Evolutionary conservation across 306 rosid genomes (phyloP).

Genomic region (Vigna reflexopilosa): DNA sequence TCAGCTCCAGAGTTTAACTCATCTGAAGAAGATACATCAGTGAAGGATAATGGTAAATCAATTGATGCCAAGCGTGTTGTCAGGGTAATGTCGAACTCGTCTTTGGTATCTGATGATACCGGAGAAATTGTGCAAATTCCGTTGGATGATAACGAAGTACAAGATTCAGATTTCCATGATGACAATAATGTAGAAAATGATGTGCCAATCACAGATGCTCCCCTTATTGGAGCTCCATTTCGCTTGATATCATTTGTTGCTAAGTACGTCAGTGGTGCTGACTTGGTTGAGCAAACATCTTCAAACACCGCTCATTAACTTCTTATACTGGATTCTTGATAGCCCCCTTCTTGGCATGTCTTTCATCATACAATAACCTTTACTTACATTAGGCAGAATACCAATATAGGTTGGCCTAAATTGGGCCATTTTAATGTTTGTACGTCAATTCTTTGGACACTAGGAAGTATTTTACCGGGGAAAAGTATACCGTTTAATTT

Average conservation of each 20-base stretch:
- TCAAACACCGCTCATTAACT: slow-evolving; percentile 46
- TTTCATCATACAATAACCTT: slow-evolving; percentile 26
- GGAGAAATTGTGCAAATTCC: slow-evolving; percentile 81
- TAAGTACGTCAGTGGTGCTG: slow-evolving; percentile 89
- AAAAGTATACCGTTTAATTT: slow-evolving; percentile 29
- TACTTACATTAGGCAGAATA: slow-evolving; percentile 47
- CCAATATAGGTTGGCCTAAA: slow-evolving; percentile 47
- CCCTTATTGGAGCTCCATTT: slow-evolving; percentile 90
- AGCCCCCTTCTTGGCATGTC: background rate
- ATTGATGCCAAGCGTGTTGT: slow-evolving; percentile 40
- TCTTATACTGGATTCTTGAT: background rate
- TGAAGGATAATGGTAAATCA: slow-evolving; percentile 41
- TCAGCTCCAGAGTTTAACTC: slow-evolving; percentile 44
- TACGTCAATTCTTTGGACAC: slow-evolving; percentile 47
- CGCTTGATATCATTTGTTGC: slow-evolving; percentile 87
- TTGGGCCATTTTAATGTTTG: slow-evolving; percentile 44
- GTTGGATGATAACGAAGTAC: slow-evolving; percentile 58
- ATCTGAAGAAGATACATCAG: slow-evolving; percentile 40
- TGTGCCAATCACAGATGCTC: slow-evolving; percentile 79
- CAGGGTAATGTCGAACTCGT: slow-evolving; percentile 36
- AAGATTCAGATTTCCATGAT: slow-evolving; percentile 50
- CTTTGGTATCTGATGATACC: slow-evolving; percentile 48
- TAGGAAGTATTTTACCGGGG: slow-evolving; percentile 23
- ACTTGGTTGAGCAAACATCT: slow-evolving; percentile 65
- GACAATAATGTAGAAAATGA: slow-evolving; percentile 49